Evolutionary conservation across 148 eudicot species (phyloP).

Genomic region (Polygonum aviculare): DNA sequence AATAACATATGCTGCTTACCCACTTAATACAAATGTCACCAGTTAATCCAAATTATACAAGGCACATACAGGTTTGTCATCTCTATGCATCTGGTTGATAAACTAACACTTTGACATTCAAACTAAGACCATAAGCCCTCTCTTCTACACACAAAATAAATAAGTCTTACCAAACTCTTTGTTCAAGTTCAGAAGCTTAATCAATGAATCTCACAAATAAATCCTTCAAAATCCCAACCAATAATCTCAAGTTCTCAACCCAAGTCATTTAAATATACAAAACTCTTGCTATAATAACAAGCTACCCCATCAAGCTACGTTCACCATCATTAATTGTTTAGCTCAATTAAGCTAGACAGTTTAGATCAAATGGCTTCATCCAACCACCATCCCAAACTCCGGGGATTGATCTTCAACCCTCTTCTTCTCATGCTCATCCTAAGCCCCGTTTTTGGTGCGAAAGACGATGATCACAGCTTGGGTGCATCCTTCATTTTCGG

Average conservation of each 20-base stretch:
- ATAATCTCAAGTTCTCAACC: background rate
- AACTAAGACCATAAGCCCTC: background rate
- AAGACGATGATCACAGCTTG: conserved; percentile 9
- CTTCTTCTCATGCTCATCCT: conserved; percentile 8
- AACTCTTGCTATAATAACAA: background rate
- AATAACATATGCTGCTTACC: background rate
- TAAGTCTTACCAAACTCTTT: background rate
- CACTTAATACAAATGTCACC: background rate
- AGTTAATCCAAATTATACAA: background rate
- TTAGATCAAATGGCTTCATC: background rate
- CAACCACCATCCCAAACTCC: background rate
- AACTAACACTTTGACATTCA: conserved; percentile 9
- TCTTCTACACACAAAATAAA: background rate
- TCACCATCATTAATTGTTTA: background rate
- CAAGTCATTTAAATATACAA: background rate
- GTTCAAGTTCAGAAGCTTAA: background rate
- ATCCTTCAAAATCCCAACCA: background rate
- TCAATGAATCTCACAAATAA: background rate
- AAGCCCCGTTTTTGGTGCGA: conserved; percentile 21
- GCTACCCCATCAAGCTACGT: background rate
- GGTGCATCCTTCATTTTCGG: conserved; percentile 91
- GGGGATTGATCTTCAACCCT: background rate
- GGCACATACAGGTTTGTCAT: background rate
- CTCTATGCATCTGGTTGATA: background rate
- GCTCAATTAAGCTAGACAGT: background rate